phyloP scores from a whole-genome alignment of 2,329 filamentous ascomycete genomes.

The Neodidymelliopsis sp. region DNA sequence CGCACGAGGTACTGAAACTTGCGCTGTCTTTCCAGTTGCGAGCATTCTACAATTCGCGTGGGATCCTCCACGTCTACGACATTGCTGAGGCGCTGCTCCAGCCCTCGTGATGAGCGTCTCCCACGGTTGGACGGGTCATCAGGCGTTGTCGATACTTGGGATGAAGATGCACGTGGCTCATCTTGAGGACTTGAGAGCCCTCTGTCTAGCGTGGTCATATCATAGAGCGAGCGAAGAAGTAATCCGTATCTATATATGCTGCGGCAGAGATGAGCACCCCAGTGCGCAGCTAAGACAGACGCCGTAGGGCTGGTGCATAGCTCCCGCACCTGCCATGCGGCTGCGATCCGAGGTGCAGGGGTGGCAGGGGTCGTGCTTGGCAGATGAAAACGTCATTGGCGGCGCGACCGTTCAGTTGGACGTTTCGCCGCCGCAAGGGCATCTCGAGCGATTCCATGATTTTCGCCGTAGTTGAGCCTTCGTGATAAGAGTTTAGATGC shows the following conservation, averaged over 20 bases:
- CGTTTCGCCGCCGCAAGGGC: constrained; percentile 23
- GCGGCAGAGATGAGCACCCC: constrained; percentile 11
- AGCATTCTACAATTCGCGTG: constrained; percentile 40
- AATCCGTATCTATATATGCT: constrained; percentile 7
- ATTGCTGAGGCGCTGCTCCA: constrained; percentile 4
- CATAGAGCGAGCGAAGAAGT: constrained; percentile 21
- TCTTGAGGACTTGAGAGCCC: constrained; percentile 17
- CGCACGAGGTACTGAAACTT: constrained; percentile 45
- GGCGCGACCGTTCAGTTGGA: constrained; percentile 14
- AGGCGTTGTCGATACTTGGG: neutral
- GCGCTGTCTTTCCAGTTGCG: constrained; percentile 36
- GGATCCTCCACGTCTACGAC: constrained; percentile 36
- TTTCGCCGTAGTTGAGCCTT: constrained; percentile 12
- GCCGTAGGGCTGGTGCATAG: constrained; percentile 16
- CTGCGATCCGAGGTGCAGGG: constrained; percentile 26
- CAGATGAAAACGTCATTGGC: constrained; percentile 16
- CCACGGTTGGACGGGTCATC: neutral
- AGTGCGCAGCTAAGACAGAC: constrained; percentile 15
- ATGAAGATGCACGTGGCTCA: constrained; percentile 1
- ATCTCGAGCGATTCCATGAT: constrained; percentile 8
- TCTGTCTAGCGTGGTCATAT: constrained; percentile 32
- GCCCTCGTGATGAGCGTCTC: constrained; percentile 1
- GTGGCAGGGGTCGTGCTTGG: constrained; percentile 22
- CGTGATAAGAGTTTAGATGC: constrained; percentile 6
- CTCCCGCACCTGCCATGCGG: constrained; percentile 23